These are phyloP conservation scores for Penicillium taxi DNA, from an alignment of 495 filamentous ascomycete genomes.

Conservation along the genomic window DNA sequence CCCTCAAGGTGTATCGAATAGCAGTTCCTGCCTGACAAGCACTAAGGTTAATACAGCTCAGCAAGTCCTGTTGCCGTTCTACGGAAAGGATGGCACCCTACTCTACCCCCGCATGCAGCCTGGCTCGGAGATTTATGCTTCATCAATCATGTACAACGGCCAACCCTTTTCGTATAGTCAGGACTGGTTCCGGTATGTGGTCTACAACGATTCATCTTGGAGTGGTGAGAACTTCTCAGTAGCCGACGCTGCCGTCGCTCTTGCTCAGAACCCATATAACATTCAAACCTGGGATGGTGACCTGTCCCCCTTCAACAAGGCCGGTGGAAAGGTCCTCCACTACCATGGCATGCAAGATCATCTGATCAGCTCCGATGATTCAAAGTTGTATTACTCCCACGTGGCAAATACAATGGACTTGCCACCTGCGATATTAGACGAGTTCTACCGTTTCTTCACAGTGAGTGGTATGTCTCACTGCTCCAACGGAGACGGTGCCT, in stretches of 20 bases:
- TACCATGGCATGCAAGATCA: constrained; percentile 45
- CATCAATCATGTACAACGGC: constrained; percentile 19
- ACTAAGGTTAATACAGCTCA: constrained; percentile 48
- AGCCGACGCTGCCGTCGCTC: constrained; percentile 24
- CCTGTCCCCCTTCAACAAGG: constrained; percentile 32
- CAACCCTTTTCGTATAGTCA: constrained; percentile 31
- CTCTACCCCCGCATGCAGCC: constrained; percentile 50
- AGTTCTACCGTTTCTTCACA: constrained; percentile 54
- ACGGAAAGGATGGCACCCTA: constrained; percentile 42
- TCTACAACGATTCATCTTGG: constrained; percentile 46
- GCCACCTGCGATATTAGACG: constrained; percentile 37
- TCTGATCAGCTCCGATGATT: constrained; percentile 36
- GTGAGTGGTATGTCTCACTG: constrained; percentile 53
- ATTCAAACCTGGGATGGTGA: constrained; percentile 45
- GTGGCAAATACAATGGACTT: constrained; percentile 39
- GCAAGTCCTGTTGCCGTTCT: constrained; percentile 47
- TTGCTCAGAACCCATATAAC: constrained; percentile 36
- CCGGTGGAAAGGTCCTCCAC: constrained; percentile 40
- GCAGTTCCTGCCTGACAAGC: constrained; percentile 45
- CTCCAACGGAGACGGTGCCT: constrained; percentile 42
- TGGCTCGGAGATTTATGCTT: constrained; percentile 29
- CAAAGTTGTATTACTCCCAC: constrained; percentile 37
- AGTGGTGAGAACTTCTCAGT: constrained; percentile 15
- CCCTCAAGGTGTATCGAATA: constrained; percentile 18
- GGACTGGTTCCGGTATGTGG: constrained; percentile 48